Conservation (phyloP, 2,329 filamentous ascomycete genomes). For the Lecanosticta acicola region DNA sequence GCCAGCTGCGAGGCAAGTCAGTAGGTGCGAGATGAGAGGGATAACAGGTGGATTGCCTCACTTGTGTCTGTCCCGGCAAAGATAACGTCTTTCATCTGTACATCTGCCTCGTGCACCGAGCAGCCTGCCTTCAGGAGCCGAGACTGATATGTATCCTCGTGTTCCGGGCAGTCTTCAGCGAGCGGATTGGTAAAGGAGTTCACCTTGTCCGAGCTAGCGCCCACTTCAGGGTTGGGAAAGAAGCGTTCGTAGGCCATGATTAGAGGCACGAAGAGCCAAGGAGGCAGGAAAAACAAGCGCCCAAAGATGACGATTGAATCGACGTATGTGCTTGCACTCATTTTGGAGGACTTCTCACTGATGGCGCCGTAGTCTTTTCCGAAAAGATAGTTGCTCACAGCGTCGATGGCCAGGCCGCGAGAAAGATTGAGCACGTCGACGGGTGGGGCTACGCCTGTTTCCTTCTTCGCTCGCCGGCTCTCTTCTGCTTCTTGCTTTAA, state of each 20-base stretch:
- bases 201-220: slow-evolving; percentile 37
- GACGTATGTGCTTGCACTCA: slow-evolving; percentile 48
- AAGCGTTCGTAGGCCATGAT: slow-evolving; percentile 36
- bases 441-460: slow-evolving; percentile 22
- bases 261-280: slow-evolving; percentile 36
- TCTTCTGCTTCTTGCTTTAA: slow-evolving; percentile 33
- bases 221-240: slow-evolving; percentile 31
- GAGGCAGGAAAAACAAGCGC: slow-evolving; percentile 51
- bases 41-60: neutral
- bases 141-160: slow-evolving; percentile 44
- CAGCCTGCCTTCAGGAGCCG: slow-evolving; percentile 44
- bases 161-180: slow-evolving; percentile 29
- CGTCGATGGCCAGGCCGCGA: slow-evolving; percentile 50
- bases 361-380: slow-evolving; percentile 47
- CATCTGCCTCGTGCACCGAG: slow-evolving; percentile 40
- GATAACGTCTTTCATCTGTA: slow-evolving; percentile 51
- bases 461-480: slow-evolving; percentile 14
- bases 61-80: slow-evolving; percentile 52
- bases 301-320: slow-evolving; percentile 52
- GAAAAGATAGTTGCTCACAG: slow-evolving; percentile 51
- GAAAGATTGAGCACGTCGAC: slow-evolving; percentile 48
- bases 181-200: slow-evolving; percentile 41
- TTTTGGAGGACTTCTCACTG: slow-evolving; percentile 27
- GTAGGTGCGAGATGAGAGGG: neutral
- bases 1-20: slow-evolving; percentile 25